Base-by-base conservation (phyloP, 768 basidiomycete species). In the Myochromella boudieri region DNA sequence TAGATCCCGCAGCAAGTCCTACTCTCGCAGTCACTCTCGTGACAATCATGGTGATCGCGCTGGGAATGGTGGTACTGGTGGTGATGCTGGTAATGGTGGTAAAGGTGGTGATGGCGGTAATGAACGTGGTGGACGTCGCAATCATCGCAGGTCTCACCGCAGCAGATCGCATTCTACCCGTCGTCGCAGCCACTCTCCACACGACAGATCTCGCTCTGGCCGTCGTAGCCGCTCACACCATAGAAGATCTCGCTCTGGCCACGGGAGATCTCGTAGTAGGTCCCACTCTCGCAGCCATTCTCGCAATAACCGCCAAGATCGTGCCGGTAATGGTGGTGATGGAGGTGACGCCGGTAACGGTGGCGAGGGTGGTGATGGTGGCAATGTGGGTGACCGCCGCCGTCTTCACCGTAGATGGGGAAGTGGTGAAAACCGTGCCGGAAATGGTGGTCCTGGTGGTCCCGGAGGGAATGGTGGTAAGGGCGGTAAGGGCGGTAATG, bases 41-140 rank as follows among this genome's bases (percentile, higher is more conserved):
- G 49, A 44, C 2, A 44, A 44, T 5, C 20, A 41, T 26, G 49
- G 49, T 12, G 49, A 44, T 3, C 43, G 37, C 26, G 49, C 9
- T 22, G 49, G 49, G n/a, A 45, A 25, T 11, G 49, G 44, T 28
- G 49, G 49, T 1, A 38, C 44, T 27, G 49, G 49, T 11, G 51
- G 51, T 5, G 31, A 42, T 28, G 42, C 9, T 42, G 27, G 25
- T 11, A 32, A 32, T 31, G 29, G 41, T 22, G 31, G 45, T 3
- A 26, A 36, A 22, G 43, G 42, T 3, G 43, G 44, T 1, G n/a
- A 37, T 25, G 45, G 45, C 12, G 37, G 45, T 18, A n/a, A 29
- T 25, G 45, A 36, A n/a, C 27, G 40, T 14, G 44, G 31, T 21
- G 37, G 36, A 20, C 22, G 31, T 14, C 24, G 37, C 12, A 37